phyloP scores from a whole-genome alignment of 805 yeast species.

The Ogataea neopini region DNA sequence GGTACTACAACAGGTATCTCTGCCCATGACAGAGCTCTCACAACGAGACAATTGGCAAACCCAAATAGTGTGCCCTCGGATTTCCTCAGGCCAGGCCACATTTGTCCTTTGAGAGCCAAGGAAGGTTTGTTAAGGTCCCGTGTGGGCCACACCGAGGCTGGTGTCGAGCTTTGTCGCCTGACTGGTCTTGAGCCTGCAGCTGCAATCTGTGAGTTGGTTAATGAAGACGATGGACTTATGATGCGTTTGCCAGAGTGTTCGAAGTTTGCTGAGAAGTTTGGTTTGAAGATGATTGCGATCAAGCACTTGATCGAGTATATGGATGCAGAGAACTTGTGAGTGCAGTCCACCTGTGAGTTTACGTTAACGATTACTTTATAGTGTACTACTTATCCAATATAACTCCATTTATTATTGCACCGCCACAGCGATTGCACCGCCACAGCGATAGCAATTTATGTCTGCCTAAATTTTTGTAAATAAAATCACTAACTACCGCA shows the following conservation, averaged over 20 bases:
- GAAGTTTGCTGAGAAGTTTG: slow-evolving; percentile 60
- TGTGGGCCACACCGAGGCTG: slow-evolving; percentile 97
- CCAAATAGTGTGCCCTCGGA: slow-evolving; percentile 56
- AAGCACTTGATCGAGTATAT: slow-evolving; percentile 66
- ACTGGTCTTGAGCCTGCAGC: slow-evolving; percentile 84
- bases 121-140: slow-evolving; percentile 80
- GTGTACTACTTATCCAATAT: too few relatives aligned
- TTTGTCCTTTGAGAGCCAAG: slow-evolving; percentile 88
- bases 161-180: slow-evolving; percentile 79
- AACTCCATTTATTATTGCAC: too few relatives aligned
- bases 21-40: slow-evolving; percentile 89
- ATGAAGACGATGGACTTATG: slow-evolving; percentile 93
- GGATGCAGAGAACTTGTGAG: slow-evolving; percentile 23
- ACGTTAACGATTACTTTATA: too few relatives aligned
- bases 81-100: slow-evolving; percentile 90
- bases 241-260: slow-evolving; percentile 88
- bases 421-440: background rate
- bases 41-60: slow-evolving; percentile 71
- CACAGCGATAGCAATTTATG: background rate
- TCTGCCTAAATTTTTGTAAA: background rate
- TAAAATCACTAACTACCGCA: background rate
- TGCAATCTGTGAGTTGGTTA: slow-evolving; percentile 90
- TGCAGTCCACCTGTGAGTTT: background rate
- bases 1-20: slow-evolving; percentile 98
- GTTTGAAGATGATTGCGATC: slow-evolving; percentile 74